Percentiles rank a stretch among this genome's conserved stretches.
phyloP scores from a whole-genome alignment of 2,329 filamentous ascomycete genomes.

The Xylariaceae sp. region DNA sequence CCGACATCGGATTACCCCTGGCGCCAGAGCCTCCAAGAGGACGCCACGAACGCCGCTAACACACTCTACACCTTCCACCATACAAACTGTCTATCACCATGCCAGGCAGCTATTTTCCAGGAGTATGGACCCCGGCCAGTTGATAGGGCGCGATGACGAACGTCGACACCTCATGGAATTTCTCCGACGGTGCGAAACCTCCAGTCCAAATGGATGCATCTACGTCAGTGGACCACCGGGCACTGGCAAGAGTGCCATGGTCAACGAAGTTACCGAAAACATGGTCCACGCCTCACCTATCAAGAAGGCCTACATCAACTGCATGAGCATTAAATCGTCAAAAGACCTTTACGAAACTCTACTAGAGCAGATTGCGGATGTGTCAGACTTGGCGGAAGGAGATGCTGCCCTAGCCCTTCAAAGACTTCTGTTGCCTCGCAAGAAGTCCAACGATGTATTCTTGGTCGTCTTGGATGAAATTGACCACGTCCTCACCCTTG shows the following conservation, averaged over 20 bases:
- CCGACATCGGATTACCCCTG: conserved; percentile 74
- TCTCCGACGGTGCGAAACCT: conserved; percentile 56
- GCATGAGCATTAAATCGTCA: conserved; percentile 90
- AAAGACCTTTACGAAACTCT: conserved; percentile 79
- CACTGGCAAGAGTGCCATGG: conserved; percentile 93
- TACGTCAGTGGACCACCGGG: conserved; percentile 95
- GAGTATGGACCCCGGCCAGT: conserved; percentile 64
- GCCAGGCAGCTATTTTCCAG: conserved; percentile 84
- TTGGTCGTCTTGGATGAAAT: conserved; percentile 93
- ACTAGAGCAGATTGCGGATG: conserved; percentile 61
- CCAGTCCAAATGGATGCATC: conserved; percentile 68
- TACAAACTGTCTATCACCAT: conserved; percentile 76
- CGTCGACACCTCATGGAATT: conserved; percentile 63
- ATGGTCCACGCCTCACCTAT: conserved; percentile 49
- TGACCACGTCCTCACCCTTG: conserved; percentile 84
- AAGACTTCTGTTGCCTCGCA: conserved; percentile 62
- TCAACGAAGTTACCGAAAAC: conserved; percentile 68
- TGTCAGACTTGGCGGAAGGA: conserved; percentile 54
- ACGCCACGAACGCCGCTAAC: conserved; percentile 73
- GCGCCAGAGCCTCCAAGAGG: conserved; percentile 69
- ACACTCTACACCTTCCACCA: conserved; percentile 61
- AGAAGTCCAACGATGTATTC: conserved; percentile 54
- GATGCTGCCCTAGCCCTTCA: conserved; percentile 65
- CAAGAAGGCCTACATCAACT: conserved; percentile 80
- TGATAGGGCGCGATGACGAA: conserved; percentile 72